Base-by-base conservation (phyloP, 2,329 filamentous ascomycete species). In the Thelonectria rubi region DNA sequence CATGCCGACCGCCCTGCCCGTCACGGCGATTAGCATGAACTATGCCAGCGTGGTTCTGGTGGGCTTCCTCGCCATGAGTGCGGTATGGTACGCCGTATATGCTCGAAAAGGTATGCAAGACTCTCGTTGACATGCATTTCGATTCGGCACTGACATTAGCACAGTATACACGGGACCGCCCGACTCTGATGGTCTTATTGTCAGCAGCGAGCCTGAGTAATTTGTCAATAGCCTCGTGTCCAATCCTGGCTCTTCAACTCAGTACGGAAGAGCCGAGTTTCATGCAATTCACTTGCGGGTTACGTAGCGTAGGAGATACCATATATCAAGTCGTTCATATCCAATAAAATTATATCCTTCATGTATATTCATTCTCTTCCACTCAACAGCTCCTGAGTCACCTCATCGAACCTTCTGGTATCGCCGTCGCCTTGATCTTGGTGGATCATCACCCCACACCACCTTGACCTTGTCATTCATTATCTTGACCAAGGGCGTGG, bases 41-140 rank as follows among this genome's bases (percentile, higher is more conserved):
- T 90, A 90, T 68, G 88, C 88, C 5, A 85, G 82, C n/a, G 87
- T 86, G 11, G 88, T 90, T 9, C 89, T 90, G 73, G 82, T 84
- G 5, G 86, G 84, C 0, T 90, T 90, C 60, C 87, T 83, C 0
- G 64, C 75, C 5, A 84, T 90, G 57, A 88, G 86, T 46, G 74
- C 87, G 5, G 67, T 79, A 2, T 90, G 88, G 88, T 90, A 90
- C 74, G 80, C 88, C 66, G 79, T 81, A 0, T 84, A 86, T 43
- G 69, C 69, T 11, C 60, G 67, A n/a, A 58, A 72, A 50, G 56
- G 58, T 61, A 61, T 48, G 17, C 15, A 26, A 34, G 1, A 17
- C 24, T 7, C 15, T 21, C 2, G 12, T 15, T 14, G 11, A 18
- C 30, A 32, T 15, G 9, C 3, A 20, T 7, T 15, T 6, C 3